phyloP scores from a whole-genome alignment of 2,329 filamentous ascomycete species.

The Colletotrichum simmondsii region DNA sequence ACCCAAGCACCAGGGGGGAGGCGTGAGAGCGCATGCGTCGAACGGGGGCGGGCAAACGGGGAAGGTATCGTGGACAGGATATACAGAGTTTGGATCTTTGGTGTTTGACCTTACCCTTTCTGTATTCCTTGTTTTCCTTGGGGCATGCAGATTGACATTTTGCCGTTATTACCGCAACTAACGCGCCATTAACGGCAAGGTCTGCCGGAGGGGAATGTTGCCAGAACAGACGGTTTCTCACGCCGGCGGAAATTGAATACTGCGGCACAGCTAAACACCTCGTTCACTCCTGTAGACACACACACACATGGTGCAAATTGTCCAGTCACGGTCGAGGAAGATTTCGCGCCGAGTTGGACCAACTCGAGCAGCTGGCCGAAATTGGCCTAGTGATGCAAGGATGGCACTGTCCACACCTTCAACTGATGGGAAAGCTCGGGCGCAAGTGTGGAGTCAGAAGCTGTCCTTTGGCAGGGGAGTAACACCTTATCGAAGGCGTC shows the following conservation, averaged over 20 bases:
- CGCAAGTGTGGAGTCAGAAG: not conserved
- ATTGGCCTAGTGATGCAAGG: not conserved
- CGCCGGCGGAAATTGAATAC: slow-evolving; percentile 7
- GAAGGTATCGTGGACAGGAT: not conserved
- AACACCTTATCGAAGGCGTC: not conserved
- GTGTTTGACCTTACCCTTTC: not conserved
- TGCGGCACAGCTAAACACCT: slow-evolving; percentile 23
- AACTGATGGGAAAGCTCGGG: slow-evolving; percentile 1
- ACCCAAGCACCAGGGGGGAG: not conserved
- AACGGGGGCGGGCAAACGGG: not conserved
- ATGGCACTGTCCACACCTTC: not conserved
- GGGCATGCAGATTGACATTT: not conserved
- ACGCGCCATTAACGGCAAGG: slow-evolving; percentile 2
- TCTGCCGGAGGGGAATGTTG: not conserved
- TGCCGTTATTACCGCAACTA: not conserved
- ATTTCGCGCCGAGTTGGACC: slow-evolving; percentile 6
- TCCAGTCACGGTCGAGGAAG: slow-evolving; percentile 5
- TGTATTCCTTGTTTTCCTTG: no score
- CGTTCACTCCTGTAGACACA: not conserved
- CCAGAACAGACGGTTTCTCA: not conserved
- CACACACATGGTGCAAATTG: not conserved
- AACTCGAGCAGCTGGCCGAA: not conserved
- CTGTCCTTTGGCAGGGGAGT: not conserved
- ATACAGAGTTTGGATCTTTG: slow-evolving; percentile 2
- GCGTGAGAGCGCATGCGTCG: slow-evolving; percentile 3